phyloP scores from a whole-genome alignment of 2,329 filamentous ascomycete genomes.

The Ophiosphaerella herpotricha region DNA sequence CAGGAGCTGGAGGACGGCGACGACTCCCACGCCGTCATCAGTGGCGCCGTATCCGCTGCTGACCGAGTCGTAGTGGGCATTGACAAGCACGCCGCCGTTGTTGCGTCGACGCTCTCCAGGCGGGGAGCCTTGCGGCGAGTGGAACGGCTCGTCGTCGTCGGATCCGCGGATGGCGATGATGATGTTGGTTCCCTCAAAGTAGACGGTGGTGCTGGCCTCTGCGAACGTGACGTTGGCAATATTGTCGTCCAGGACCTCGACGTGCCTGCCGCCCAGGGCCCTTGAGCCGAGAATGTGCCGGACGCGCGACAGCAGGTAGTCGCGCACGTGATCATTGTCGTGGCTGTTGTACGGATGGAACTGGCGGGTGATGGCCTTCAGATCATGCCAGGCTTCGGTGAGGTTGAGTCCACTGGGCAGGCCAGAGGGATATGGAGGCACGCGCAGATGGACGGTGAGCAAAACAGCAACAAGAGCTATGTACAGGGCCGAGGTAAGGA shows the following conservation, averaged over 20 bases:
- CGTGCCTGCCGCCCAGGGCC: slow-evolving; percentile 41
- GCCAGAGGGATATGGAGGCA: slow-evolving; percentile 67
- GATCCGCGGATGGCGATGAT: slow-evolving; percentile 87
- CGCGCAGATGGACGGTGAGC: slow-evolving; percentile 73
- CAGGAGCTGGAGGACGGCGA: slow-evolving; percentile 83
- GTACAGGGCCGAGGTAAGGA: slow-evolving; percentile 78
- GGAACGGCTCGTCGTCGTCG: slow-evolving; percentile 75
- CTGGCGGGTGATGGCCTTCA: slow-evolving; percentile 72
- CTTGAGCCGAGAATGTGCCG: slow-evolving; percentile 70
- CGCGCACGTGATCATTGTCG: slow-evolving; percentile 77
- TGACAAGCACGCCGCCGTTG: slow-evolving; percentile 83
- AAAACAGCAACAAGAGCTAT: slow-evolving; percentile 75
- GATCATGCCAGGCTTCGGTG: slow-evolving; percentile 82
- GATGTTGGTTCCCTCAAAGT: slow-evolving; percentile 92
- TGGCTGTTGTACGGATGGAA: slow-evolving; percentile 91
- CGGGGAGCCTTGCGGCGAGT: slow-evolving; percentile 57
- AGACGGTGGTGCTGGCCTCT: slow-evolving; percentile 60
- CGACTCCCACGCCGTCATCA: slow-evolving; percentile 88
- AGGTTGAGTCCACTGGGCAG: slow-evolving; percentile 72
- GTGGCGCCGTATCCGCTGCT: slow-evolving; percentile 92
- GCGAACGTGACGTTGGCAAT: slow-evolving; percentile 77
- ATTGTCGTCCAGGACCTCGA: slow-evolving; percentile 78
- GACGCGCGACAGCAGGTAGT: slow-evolving; percentile 75
- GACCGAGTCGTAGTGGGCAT: slow-evolving; percentile 94
- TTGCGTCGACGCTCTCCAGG: slow-evolving; percentile 45